Evolutionary conservation across 148 eudicot species (phyloP), one percentile per base, ranked within the genome.

Genomic region (Euryodendron excelsum): DNA sequence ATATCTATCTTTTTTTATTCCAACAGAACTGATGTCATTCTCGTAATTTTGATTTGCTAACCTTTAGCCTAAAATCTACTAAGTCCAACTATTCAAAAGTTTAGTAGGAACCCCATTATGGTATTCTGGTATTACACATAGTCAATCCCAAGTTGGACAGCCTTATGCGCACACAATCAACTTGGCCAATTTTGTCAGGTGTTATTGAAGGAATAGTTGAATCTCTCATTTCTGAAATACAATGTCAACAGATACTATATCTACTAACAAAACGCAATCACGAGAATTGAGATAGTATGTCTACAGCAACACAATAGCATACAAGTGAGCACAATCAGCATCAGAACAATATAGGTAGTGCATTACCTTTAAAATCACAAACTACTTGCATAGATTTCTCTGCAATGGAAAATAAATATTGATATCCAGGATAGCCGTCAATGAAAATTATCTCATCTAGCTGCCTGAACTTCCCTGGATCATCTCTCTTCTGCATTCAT

Each of bases 401-500:
- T 4, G 87, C 92, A 82, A 91, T 73, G 67, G 89, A 80, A 55
- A 84, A 79, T 60, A 96, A 78, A 73, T 84, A 79, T 56, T 86
- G 95, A 86, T 93, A 96, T 72, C 87, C 98, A n/a, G 95, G 94
- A 87, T 86, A 92, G 60, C 87, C 91, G 34, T 89, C 87, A 72
- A 93, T 48, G 73, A 80, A 96, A 23, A 93, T 68, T n/a, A 96
- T 90, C 78, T 96, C 99, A 77, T 96, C 99, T 65, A 96, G 69
- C 78, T 93, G 99, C 88, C 98, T 86, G 83, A 96, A 96, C 82
- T 93, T 96, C 76, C 99, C 99, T 14, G 86, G 89, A 81, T 96
- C 97, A 73, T 90, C 88, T 47, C 91, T 89, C 85, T 90, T 96
- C 96, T 94, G 91, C 83, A 86, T 68, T 61, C 76, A 81, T 73